Evolutionary conservation across 106 monocot species (phyloP), one percentile per base, ranked within the genome.

Genomic region (Vanilla planifolia): DNA sequence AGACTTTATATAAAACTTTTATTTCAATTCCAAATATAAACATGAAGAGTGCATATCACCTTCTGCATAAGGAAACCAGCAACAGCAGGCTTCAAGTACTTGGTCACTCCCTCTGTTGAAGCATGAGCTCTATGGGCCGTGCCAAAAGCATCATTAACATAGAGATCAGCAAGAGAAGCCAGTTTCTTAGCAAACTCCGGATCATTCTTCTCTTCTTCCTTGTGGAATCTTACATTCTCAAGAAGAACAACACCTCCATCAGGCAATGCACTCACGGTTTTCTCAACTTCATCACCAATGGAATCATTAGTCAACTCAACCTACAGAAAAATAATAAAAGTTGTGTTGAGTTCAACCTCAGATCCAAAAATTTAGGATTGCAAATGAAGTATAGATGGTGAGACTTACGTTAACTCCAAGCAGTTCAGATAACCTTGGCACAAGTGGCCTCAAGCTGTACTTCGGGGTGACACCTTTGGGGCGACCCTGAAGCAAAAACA

Each of bases 171-270:
- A 63, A 93, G 75, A 47, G 85, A 67, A 27, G 85, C 89, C 14
- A 93, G 70, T 71, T 93, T 93, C 74, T 85, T 79, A 30, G 93
- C 82, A 75, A 89, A 93, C 60, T 85, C 93, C 20, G 93, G 89
- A 16, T 89, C 93, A 66, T 93, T 93, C 74, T 93, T 93, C 73
- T 93, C 93, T 75, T 93, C 93, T 69, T 93, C 93, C 73, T 83
- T 89, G 75, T 93, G 72, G 65, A 93, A 89, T 37, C 93, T 75
- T 13, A 93, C 93, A 60, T 93, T 93, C 71, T 93, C 93, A 39
- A 93, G 82, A 67, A 93, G 85, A 1, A 93, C 52, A 62, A 89
- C 93, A 58, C 89, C 80, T 8, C 93, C 93, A 8, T 89, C 75
- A 2, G 89, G 85, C 14, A 93, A 60, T 26, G 76, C 70, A 60